Evolutionary conservation across 805 yeast species (phyloP), one percentile per base, ranked within the genome.

Genomic region (Wickerhamomyces queroliae): DNA sequence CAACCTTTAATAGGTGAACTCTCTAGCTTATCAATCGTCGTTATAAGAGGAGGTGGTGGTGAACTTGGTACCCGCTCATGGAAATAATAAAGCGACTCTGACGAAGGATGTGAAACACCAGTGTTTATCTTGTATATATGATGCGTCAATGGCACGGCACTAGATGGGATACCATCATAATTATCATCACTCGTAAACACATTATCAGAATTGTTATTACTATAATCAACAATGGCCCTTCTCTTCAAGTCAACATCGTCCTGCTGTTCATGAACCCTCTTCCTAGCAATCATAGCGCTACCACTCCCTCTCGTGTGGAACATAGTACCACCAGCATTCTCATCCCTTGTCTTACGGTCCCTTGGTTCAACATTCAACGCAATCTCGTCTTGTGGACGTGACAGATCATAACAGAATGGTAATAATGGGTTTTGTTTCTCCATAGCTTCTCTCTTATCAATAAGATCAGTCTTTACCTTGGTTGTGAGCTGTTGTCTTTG

Each of bases 361-460:
- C 69, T 48, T 2, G 76, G 77, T 13, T 63, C 59, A 2, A 67
- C 59, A 31, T 63, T 60, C 16, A 72, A 48, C 0, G 67, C 61
- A 11, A 54, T 46, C 5, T 41, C 38, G n/a, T 41, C 66, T 22
- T 54, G 52, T 0, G 58, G 42, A 17, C 64, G 48, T 2, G 73
- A 63, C 2, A 64, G 55, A 42, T 63, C 67, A 46, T 59, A 74
- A 4, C 78, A 74, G 58, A 73, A 67, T 5, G 80, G 79, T n/a
- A 72, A 59, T 20, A 74, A 42, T 7, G 56, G 55, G 27, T 48
- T 42, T 45, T 46, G 43, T 25, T 31, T 23, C 3, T 35, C 45
- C 34, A 40, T 41, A 13, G 13, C 25, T 15, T 19, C 12, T 18
- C 4, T 11, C 33, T 15, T 8, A 18, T 18, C 21, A 7, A 8